A percentile compares a stretch with the other conserved stretches of the same genome.
Evolutionary conservation across 805 yeast genomes (phyloP).

Genomic region (Starmera amethionina): DNA sequence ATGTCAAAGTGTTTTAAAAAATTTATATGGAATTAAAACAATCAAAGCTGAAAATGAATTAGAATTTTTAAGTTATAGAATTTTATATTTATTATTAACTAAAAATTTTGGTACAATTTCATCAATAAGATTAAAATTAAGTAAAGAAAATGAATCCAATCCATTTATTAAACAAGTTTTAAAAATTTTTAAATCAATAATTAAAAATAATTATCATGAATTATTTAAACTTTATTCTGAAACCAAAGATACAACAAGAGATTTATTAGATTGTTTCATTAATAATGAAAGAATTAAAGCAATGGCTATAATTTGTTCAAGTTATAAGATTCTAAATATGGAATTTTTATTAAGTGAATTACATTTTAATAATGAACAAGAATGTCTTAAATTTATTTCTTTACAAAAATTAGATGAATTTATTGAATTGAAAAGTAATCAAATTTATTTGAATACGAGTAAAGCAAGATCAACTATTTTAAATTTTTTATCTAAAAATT

Average conservation of each 20-base stretch:
- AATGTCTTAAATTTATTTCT: constrained; percentile 32
- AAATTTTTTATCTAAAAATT: constrained; percentile 28
- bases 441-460: constrained; percentile 23
- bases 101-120: constrained; percentile 35
- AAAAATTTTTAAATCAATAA: constrained; percentile 20
- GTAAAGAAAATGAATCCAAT: constrained; percentile 14
- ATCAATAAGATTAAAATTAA: constrained; percentile 34
- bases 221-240: constrained; percentile 35
- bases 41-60: constrained; percentile 29
- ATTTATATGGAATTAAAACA: constrained; percentile 40
- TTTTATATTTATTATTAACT: constrained; percentile 68
- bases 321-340: constrained; percentile 40
- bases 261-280: constrained; percentile 43
- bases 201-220: constrained; percentile 39
- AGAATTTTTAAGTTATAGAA: constrained; percentile 67
- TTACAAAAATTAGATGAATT: constrained; percentile 27
- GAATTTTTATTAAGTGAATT: constrained; percentile 29
- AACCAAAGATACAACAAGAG: constrained; percentile 32
- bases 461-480: constrained; percentile 27
- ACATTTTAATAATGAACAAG: constrained; percentile 28
- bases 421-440: constrained; percentile 23
- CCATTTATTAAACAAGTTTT: constrained; percentile 16
- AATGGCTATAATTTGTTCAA: constrained; percentile 42
- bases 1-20: constrained; percentile 74
- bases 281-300: constrained; percentile 49